Percentiles rank a stretch among this genome's conserved stretches.
Conservation (phyloP, 2,329 filamentous ascomycete species). For the Helotiales sp. region DNA sequence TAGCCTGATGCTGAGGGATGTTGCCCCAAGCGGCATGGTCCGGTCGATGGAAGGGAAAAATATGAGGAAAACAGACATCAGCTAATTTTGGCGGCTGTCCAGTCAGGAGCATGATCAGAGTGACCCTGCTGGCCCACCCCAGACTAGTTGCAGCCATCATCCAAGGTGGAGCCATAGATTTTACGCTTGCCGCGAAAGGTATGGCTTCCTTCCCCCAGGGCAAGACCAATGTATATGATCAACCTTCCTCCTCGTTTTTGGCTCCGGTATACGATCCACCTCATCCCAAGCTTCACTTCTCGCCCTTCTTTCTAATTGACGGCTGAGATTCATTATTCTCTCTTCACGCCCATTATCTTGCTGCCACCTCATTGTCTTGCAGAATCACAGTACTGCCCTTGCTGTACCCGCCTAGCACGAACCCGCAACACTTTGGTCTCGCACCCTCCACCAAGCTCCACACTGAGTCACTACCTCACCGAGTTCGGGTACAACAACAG, state of each 20-base stretch:
- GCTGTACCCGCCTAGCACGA: slow-evolving; percentile 22
- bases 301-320: slow-evolving; percentile 3
- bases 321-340: slow-evolving; percentile 18
- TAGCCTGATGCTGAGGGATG: too few relatives aligned
- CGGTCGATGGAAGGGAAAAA: too few relatives aligned
- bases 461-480: slow-evolving; percentile 33
- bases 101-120: too few relatives aligned
- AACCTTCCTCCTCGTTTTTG: slow-evolving; percentile 18
- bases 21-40: too few relatives aligned
- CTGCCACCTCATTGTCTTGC: slow-evolving; percentile 16
- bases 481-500: slow-evolving; percentile 25
- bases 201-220: too few relatives aligned
- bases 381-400: slow-evolving; percentile 15
- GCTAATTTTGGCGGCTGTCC: too few relatives aligned
- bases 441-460: slow-evolving; percentile 28
- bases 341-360: slow-evolving; percentile 11
- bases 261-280: slow-evolving; percentile 6
- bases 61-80: too few relatives aligned
- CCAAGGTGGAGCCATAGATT: too few relatives aligned
- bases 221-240: slow-evolving; percentile 23
- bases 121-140: too few relatives aligned
- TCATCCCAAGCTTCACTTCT: background rate
- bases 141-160: too few relatives aligned
- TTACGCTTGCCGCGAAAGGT: too few relatives aligned
- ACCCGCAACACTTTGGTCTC: slow-evolving; percentile 11